These are phyloP conservation scores for Pyricularia pennisetigena DNA, from an alignment of 2,329 filamentous ascomycete genomes.

Conservation along the genomic window DNA sequence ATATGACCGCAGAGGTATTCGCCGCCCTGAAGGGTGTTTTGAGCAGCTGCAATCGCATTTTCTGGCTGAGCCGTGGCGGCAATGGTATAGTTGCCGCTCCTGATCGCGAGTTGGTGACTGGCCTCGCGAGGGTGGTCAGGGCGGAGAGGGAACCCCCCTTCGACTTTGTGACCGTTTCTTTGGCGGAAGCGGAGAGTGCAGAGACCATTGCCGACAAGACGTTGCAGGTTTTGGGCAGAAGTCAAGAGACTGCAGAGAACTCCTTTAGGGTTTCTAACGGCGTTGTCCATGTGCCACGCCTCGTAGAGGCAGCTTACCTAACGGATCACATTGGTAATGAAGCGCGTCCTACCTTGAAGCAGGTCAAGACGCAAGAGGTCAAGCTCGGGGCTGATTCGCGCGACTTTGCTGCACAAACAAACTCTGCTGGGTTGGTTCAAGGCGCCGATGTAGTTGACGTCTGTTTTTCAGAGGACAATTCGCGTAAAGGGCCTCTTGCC, in stretches of 20 bases:
- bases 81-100: constrained; percentile 6
- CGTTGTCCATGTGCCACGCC: constrained; percentile 7
- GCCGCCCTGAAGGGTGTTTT: constrained; percentile 9
- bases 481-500: not conserved
- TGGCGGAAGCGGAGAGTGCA: constrained; percentile 8
- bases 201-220: constrained; percentile 8
- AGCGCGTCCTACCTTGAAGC: not conserved
- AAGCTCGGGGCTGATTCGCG: not conserved
- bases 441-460: not conserved
- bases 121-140: constrained; percentile 8
- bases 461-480: not conserved
- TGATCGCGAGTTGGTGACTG: constrained; percentile 11
- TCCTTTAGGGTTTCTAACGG: constrained; percentile 13
- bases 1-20: constrained; percentile 9
- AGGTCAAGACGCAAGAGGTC: not conserved
- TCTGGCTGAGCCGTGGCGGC: constrained; percentile 12
- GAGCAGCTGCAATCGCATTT: constrained; percentile 8
- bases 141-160: constrained; percentile 9
- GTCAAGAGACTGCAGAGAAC: constrained; percentile 5
- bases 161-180: constrained; percentile 13
- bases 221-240: constrained; percentile 5
- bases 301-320: constrained; percentile 12
- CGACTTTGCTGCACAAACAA: not conserved
- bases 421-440: not conserved
- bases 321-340: constrained; percentile 8